Conservation (phyloP, 768 basidiomycete genomes). For the Tulasnella sp. region DNA sequence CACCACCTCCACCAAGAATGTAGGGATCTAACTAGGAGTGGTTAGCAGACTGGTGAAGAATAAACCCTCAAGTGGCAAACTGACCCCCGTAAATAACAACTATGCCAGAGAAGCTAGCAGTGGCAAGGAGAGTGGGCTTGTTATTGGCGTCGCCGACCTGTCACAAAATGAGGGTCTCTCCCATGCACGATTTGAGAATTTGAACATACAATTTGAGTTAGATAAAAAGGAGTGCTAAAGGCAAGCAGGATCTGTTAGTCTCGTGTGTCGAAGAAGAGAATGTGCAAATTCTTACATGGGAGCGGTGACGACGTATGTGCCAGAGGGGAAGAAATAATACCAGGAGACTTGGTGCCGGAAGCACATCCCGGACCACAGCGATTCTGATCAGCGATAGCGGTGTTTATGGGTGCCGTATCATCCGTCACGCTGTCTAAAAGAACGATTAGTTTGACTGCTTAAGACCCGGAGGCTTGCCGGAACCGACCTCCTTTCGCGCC, state of each 20-base stretch:
- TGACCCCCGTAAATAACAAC: slow-evolving; percentile 26
- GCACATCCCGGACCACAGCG: slow-evolving; percentile 27
- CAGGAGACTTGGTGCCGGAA: slow-evolving; percentile 25
- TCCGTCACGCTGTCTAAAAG: slow-evolving; percentile 28
- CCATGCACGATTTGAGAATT: neutral
- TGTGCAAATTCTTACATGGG: slow-evolving; percentile 13
- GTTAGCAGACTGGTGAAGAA: neutral
- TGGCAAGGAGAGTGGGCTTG: slow-evolving; percentile 21
- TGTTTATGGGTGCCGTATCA: slow-evolving; percentile 30
- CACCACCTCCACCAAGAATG: slow-evolving; percentile 14
- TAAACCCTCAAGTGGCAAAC: neutral
- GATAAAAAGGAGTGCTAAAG: slow-evolving; percentile 23
- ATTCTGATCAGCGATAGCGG: slow-evolving; percentile 24
- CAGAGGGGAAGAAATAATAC: slow-evolving; percentile 30
- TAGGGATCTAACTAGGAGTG: neutral
- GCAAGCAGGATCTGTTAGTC: neutral
- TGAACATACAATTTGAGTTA: slow-evolving; percentile 24
- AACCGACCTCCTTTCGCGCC: slow-evolving; percentile 25
- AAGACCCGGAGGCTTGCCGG: neutral
- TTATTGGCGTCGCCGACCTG: slow-evolving; percentile 16
- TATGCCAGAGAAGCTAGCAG: slow-evolving; percentile 13
- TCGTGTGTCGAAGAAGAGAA: neutral
- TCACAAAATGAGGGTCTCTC: neutral
- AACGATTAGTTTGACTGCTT: neutral
- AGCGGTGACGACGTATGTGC: slow-evolving; percentile 20